Percentiles rank a stretch among this genome's conserved stretches.
Evolutionary conservation across 192 early-diverging fungal genomes (phyloP).

Genomic region (Lunasporangiospora selenospora): DNA sequence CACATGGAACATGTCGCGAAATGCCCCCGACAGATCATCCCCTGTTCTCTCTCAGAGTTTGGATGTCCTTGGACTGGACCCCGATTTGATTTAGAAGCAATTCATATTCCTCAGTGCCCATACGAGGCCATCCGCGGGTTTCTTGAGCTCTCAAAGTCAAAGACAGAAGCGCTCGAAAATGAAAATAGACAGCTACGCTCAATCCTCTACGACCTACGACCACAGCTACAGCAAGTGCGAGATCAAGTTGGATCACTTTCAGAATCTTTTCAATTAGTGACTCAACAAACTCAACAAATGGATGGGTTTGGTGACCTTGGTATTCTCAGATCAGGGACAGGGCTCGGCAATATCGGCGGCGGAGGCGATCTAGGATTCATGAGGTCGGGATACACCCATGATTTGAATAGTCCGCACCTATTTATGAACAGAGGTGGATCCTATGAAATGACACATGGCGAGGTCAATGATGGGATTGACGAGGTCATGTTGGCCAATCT

Average conservation of each 20-base stretch:
- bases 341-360: no score
- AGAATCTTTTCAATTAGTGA: slow-evolving; percentile 38
- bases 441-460: slow-evolving; percentile 1
- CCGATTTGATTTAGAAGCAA: slow-evolving; percentile 28
- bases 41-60: slow-evolving; percentile 53
- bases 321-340: no score
- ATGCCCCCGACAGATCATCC: slow-evolving; percentile 51
- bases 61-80: slow-evolving; percentile 70
- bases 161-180: slow-evolving; percentile 46
- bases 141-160: slow-evolving; percentile 52
- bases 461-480: no score
- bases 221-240: slow-evolving; percentile 33
- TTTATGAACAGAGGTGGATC: slow-evolving; percentile 10
- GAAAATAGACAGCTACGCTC: slow-evolving; percentile 56
- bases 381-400: background rate
- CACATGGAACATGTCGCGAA: slow-evolving; percentile 52
- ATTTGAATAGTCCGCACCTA: background rate
- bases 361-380: background rate
- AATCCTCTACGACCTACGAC: slow-evolving; percentile 37
- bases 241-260: slow-evolving; percentile 33
- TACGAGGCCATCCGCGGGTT: slow-evolving; percentile 68
- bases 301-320: slow-evolving; percentile 5
- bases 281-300: slow-evolving; percentile 28
- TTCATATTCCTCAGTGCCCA: slow-evolving; percentile 59
- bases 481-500: no score